Percentiles rank a stretch among this genome's conserved stretches.
phyloP scores from a whole-genome alignment of 2,329 filamentous ascomycete genomes.

The Curvularia sp. region DNA sequence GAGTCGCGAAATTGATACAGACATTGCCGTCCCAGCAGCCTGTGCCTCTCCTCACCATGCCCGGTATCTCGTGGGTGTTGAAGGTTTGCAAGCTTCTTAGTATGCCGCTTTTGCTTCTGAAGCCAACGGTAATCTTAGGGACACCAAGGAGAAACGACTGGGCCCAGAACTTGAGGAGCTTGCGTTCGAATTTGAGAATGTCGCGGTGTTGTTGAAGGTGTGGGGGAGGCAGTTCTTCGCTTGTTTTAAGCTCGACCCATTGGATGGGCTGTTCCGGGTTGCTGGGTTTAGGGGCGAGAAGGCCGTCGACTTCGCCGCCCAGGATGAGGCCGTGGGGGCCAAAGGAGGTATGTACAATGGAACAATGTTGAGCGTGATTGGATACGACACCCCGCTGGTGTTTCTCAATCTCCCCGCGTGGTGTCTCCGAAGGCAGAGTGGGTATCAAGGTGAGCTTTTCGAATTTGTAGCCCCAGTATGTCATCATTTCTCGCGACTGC shows the following conservation, averaged over 20 bases:
- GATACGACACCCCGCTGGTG: slow-evolving; percentile 76
- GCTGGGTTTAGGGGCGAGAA: slow-evolving; percentile 40
- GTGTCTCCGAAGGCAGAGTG: slow-evolving; percentile 78
- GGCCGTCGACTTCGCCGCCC: slow-evolving; percentile 92
- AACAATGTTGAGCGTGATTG: slow-evolving; percentile 95
- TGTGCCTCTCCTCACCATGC: slow-evolving; percentile 72
- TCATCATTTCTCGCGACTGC: slow-evolving; percentile 80
- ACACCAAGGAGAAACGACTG: slow-evolving; percentile 95
- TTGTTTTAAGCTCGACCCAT: slow-evolving; percentile 96
- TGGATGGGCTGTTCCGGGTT: slow-evolving; percentile 63
- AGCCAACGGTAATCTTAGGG: slow-evolving; percentile 89
- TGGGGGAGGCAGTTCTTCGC: slow-evolving; percentile 65
- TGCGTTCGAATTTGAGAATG: slow-evolving; percentile 80
- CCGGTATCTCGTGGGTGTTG: slow-evolving; percentile 79
- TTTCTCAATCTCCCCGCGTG: slow-evolving; percentile 78
- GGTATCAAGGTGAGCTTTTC: slow-evolving; percentile 83
- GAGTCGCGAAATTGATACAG: slow-evolving; percentile 87
- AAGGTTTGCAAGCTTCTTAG: slow-evolving; percentile 78
- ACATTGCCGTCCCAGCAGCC: slow-evolving; percentile 87
- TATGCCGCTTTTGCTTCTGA: slow-evolving; percentile 75
- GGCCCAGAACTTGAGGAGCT: slow-evolving; percentile 95
- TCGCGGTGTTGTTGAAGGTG: slow-evolving; percentile 66
- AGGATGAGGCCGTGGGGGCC: slow-evolving; percentile 77
- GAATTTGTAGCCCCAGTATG: slow-evolving; percentile 98
- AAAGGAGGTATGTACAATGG: slow-evolving; percentile 86